These are phyloP conservation scores for Dunaliella salina DNA, from an alignment of 163 green algal species.

Conservation along the genomic window DNA sequence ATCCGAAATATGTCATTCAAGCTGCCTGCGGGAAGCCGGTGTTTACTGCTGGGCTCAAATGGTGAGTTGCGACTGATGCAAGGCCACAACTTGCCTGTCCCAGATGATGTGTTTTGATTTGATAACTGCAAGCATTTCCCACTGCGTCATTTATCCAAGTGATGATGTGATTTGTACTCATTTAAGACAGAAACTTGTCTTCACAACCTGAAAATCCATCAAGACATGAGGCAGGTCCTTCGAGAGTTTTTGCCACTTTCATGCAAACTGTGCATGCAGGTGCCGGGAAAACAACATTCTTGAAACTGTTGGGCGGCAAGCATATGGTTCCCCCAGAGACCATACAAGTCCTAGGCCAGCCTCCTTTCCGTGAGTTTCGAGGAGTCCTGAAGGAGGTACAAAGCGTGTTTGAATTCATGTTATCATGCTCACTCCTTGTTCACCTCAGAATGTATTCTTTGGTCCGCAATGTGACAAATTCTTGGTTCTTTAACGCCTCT, in stretches of 20 bases:
- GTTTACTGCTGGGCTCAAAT: constrained; percentile 91
- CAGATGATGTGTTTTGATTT: background rate
- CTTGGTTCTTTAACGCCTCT: too few species aligned
- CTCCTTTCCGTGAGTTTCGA: constrained; percentile 86
- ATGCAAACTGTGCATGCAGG: constrained; percentile 6
- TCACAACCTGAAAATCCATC: too few species aligned
- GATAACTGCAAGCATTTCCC: too few species aligned
- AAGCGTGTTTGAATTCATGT: too few species aligned
- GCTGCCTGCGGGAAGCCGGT: constrained; percentile 63
- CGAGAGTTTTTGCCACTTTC: too few species aligned
- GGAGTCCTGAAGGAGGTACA: too few species aligned
- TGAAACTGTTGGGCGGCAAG: constrained; percentile 89
- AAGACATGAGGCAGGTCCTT: background rate
- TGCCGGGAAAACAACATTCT: constrained; percentile 93
- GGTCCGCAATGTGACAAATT: too few species aligned
- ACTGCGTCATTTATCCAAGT: too few species aligned
- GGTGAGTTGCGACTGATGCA: constrained; percentile 33
- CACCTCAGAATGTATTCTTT: too few species aligned
- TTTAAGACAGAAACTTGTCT: too few species aligned
- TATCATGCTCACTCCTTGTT: too few species aligned
- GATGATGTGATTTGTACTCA: background rate
- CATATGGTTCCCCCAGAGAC: constrained; percentile 75
- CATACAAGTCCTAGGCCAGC: constrained; percentile 60
- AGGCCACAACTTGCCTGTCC: background rate
- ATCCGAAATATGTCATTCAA: constrained; percentile 52